Percentiles rank a stretch among this genome's conserved stretches.
These are phyloP conservation scores for Micromonas pusilla DNA, from an alignment of 139 green algal genomes.

Conservation along the genomic window DNA sequence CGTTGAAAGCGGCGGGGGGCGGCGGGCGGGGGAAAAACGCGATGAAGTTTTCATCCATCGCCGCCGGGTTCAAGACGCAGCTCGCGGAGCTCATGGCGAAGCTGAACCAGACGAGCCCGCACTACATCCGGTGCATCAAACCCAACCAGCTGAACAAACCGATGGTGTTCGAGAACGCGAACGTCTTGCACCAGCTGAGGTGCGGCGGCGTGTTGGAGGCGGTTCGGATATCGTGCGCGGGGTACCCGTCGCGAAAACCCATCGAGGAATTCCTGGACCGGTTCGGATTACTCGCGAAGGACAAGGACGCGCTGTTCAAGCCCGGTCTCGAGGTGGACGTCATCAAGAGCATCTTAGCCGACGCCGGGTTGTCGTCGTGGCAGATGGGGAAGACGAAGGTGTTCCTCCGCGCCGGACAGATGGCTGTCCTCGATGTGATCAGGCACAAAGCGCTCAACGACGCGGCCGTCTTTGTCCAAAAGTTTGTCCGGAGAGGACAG, in stretches of 20 bases:
- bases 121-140: slow-evolving; percentile 99
- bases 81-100: slow-evolving; percentile 86
- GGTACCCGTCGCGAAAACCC: slow-evolving; percentile 80
- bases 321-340: slow-evolving; percentile 37
- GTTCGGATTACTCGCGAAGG: slow-evolving; percentile 77
- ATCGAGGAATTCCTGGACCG: slow-evolving; percentile 91
- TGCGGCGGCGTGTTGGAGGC: slow-evolving; percentile 97
- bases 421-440: slow-evolving; percentile 87
- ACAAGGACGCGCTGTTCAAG: slow-evolving; percentile 41
- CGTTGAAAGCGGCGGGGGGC: slow-evolving; percentile 28
- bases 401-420: slow-evolving; percentile 72
- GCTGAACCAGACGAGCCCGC: slow-evolving; percentile 82
- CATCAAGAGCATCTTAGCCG: slow-evolving; percentile 33
- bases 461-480: slow-evolving; percentile 57
- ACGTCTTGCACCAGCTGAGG: slow-evolving; percentile 93
- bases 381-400: slow-evolving; percentile 84
- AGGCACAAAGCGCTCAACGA: slow-evolving; percentile 58
- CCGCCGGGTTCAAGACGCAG: slow-evolving; percentile 91
- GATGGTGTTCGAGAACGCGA: slow-evolving; percentile 78
- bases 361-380: slow-evolving; percentile 47
- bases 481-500: neutral
- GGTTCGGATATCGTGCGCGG: slow-evolving; percentile 90
- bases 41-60: slow-evolving; percentile 58
- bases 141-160: slow-evolving; percentile 77
- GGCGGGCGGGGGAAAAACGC: slow-evolving; percentile 6